Evolutionary conservation across 139 green algal genomes (phyloP).

Genomic region (Micractinium conductrix): DNA sequence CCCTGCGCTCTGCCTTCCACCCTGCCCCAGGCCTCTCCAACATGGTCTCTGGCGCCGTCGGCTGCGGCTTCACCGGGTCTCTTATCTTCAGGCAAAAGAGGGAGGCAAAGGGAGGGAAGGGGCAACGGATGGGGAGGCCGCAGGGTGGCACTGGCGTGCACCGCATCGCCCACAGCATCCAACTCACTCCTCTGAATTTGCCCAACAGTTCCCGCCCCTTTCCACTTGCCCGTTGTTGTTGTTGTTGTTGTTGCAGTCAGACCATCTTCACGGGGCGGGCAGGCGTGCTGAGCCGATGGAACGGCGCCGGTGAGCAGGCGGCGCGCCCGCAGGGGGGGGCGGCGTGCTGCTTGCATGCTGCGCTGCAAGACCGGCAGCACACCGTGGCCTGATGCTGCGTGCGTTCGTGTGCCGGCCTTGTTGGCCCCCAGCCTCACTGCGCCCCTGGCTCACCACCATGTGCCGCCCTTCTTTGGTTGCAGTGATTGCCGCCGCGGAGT

Average conservation of each 20-base stretch:
- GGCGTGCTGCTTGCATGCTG: not conserved
- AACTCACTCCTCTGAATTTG: no score
- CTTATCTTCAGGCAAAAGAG: constrained; percentile 56
- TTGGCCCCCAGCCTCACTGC: not conserved
- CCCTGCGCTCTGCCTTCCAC: not conserved
- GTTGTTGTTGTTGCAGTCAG: no score
- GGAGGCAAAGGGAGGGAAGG: no score
- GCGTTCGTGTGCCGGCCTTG: not conserved
- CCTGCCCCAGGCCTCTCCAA: constrained; percentile 63
- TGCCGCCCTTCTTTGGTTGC: not conserved
- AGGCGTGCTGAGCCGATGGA: constrained; percentile 47
- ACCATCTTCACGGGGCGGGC: constrained; percentile 68
- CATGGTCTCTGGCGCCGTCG: constrained; percentile 56
- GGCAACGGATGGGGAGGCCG: no score
- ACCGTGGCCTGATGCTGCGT: not conserved
- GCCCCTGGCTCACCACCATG: not conserved
- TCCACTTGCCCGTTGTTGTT: no score
- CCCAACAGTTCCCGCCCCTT: no score
- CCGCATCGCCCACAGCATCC: no score
- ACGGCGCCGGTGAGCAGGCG: constrained; percentile 44
- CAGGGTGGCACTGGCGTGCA: no score
- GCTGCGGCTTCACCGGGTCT: constrained; percentile 69
- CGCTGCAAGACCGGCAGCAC: not conserved
- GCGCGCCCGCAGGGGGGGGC: no score
- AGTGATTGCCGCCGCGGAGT: constrained; percentile 51